Base-by-base conservation (phyloP, 345 rosid species). In the Euphorbia lathyris region DNA sequence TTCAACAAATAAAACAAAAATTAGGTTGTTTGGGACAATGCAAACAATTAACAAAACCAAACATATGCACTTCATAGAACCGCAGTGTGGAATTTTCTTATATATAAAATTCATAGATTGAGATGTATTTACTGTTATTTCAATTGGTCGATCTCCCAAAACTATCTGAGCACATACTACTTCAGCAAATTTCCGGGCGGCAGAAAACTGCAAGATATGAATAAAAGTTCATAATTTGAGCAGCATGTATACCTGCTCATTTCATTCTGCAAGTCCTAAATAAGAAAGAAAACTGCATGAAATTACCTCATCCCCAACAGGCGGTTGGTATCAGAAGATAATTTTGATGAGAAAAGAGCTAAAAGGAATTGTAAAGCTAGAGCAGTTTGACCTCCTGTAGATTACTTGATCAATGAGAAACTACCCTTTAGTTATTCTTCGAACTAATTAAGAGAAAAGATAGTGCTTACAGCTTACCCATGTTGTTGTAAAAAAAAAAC, bases 131-230 rank as follows among this genome's bases (percentile, higher is more conserved):
- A 90, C 99, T 12, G 96, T 90, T 63, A 91, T 88, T 75, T 94
- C 97, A 60, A 91, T 90, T 1, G 96, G 97, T 13, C 96, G 84
- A 77, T 94, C 97, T n/a, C 96, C 96, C 78, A 88, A 82, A 25
- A 94, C 95, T 30, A 94, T 82, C 67, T 91, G 97, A 48, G 98
- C 96, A 77, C 96, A 95, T 67, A 91, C 65, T 82, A 90, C 96
- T 73, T 88, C 93, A 11, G 96, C 75, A 12, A 80, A 85, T 82
- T 75, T 87, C 36, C 95, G 80, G 67, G 97, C 96, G 74, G 96
- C 93, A 25, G 92, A 87, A 68, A 91, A 94, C 96, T 94, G 85
- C 72, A 76, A 40, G 66, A 73, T 63, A 19, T 17, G 12, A 23
- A 8, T 74, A 65, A 20, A 64, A 42, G 16, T 61, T 62, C 9